Evolutionary conservation across 305 asterid genomes (phyloP).

Genomic region (Fraxinus xanthoxyloides): DNA sequence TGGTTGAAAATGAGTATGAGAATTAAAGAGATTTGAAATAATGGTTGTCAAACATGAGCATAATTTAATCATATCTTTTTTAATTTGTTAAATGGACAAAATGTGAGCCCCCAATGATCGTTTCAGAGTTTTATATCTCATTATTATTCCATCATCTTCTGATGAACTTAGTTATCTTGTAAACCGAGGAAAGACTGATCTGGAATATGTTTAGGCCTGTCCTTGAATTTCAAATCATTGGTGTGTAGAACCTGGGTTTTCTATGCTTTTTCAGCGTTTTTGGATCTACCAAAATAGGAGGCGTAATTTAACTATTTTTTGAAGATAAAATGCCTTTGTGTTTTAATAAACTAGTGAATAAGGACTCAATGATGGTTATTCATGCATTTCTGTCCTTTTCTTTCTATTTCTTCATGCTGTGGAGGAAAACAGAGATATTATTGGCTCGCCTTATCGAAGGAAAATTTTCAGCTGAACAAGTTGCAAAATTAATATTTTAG

Average conservation of each 20-base stretch:
- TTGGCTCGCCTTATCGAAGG: neutral
- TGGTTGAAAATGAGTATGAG: too few relatives aligned
- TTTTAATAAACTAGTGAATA: neutral
- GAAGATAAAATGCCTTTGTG: neutral
- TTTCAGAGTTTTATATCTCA: neutral
- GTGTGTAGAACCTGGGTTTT: neutral
- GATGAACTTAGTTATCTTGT: neutral
- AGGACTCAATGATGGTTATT: neutral
- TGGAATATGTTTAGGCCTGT: neutral
- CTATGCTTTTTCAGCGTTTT: neutral
- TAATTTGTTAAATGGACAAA: neutral
- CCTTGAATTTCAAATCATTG: neutral
- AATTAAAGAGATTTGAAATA: too few relatives aligned
- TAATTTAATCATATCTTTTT: neutral
- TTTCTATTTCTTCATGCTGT: neutral
- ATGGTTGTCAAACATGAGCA: too few relatives aligned
- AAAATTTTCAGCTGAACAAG: neutral
- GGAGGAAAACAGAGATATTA: neutral
- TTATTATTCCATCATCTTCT: neutral
- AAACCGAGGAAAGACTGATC: neutral
- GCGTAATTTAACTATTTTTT: neutral
- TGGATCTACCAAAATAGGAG: neutral
- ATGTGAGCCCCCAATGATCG: neutral
- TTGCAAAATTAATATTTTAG: neutral
- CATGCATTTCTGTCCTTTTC: neutral